These are phyloP conservation scores for Sclerotinia spermophila DNA, from an alignment of 2,329 filamentous ascomycete genomes.

Conservation along the genomic window DNA sequence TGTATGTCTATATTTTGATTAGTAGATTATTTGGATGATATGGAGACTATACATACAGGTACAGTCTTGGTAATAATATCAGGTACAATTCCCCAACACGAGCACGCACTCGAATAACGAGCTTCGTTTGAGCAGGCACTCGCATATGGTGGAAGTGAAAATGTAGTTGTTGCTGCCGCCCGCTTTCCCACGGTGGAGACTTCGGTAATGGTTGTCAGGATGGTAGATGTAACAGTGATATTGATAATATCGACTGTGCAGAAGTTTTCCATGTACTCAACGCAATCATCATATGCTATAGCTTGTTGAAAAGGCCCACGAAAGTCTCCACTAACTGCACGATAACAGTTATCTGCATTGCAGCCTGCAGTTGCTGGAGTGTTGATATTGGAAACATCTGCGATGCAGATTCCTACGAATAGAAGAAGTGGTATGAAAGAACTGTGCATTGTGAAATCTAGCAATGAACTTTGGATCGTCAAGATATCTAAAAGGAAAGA, in stretches of 20 bases:
- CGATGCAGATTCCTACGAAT: neutral
- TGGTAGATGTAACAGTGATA: constrained; percentile 10
- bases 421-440: neutral
- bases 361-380: neutral
- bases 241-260: constrained; percentile 1
- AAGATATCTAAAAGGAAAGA: neutral
- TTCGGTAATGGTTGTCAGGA: constrained; percentile 14
- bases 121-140: constrained; percentile 12
- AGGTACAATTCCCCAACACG: constrained; percentile 18
- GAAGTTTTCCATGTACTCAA: constrained; percentile 6
- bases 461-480: neutral
- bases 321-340: constrained; percentile 16
- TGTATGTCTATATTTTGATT: neutral
- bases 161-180: neutral
- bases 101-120: constrained; percentile 19
- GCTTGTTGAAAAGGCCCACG: constrained; percentile 12
- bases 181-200: constrained; percentile 13
- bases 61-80: neutral
- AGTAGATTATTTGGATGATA: neutral
- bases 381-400: neutral
- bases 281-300: constrained; percentile 15
- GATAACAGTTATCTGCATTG: constrained; percentile 18
- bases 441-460: neutral
- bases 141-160: constrained; percentile 18
- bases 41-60: neutral